Evolutionary conservation across 441 rosid genomes (phyloP), one percentile per base, ranked within the genome.

Genomic region (Adansonia grandidieri): DNA sequence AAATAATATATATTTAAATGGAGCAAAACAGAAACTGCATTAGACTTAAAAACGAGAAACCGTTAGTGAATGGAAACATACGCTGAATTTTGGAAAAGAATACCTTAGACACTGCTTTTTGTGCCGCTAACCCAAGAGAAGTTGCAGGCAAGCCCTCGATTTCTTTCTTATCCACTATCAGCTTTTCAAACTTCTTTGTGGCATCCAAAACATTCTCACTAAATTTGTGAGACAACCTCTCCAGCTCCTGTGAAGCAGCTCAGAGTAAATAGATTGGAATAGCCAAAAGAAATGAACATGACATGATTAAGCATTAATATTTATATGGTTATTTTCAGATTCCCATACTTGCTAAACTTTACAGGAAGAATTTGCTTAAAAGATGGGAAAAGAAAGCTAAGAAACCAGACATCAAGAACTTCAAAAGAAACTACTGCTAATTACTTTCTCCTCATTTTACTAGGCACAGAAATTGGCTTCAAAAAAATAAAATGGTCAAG

Each of bases 151-250:
- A 78, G 71, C 90, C 98, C 44, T 92, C 96, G 53, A 95, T 85
- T 74, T 90, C 98, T 75, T 88, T 91, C 86, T 93, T 89, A 83
- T 91, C 91, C 1, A 88, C 88, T 53, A 95, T 87, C 71, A 92
- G 78, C 82, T 91, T 95, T 87, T 90, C 96, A 86, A 90, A 95
- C 67, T 88, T 90, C 84, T 93, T 95, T 80, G 98, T 95, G 76
- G 98, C 92, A 81, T 95, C 98, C 88, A 95, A 83, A 75, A 92
- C 97, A 71, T 95, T 95, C 84, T 92, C 98, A 63, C 73, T 87
- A 72, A 95, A 95, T 80, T 92, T 95, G 73, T 89, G 93, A 63
- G 96, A 87, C 54, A 92, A 86, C 74, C 87, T 90, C 78, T 91
- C 91, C 73, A 95, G 84, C 85, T 95, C 98, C 98, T 95, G 87